phyloP scores from a whole-genome alignment of 106 monocot genomes.

The Apostasia shenzhenica region DNA sequence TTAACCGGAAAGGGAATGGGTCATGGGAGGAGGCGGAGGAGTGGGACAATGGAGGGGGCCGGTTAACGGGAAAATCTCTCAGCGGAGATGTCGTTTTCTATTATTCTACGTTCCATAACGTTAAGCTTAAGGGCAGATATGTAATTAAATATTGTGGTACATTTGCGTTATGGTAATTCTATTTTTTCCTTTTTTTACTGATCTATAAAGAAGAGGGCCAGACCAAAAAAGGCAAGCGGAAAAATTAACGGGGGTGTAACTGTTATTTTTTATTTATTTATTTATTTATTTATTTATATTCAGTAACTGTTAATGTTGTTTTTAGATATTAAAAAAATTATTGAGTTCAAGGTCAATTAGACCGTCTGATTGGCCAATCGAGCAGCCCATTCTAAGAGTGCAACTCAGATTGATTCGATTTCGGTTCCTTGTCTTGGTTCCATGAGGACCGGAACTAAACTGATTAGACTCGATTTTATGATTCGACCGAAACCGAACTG shows the following conservation, averaged over 20 bases:
- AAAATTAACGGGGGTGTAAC: background rate
- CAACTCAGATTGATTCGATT: no score
- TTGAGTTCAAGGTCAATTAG: no score
- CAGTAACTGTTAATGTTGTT: no score
- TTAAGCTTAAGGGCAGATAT: background rate
- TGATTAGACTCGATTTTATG: no score
- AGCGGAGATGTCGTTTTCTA: constrained; percentile 6
- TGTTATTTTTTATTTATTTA: no score
- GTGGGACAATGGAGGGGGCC: background rate
- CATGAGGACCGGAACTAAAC: no score
- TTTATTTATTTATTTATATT: no score
- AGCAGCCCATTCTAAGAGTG: no score
- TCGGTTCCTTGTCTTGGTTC: no score
- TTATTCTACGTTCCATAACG: background rate
- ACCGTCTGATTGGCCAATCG: no score
- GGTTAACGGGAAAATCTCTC: constrained; percentile 6
- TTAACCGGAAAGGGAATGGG: background rate
- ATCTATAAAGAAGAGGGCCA: background rate
- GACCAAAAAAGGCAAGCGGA: background rate
- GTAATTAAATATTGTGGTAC: background rate
- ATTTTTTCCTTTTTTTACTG: background rate
- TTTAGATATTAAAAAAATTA: no score
- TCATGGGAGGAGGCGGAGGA: background rate
- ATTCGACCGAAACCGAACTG: no score
- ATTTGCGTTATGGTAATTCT: background rate